These are phyloP conservation scores for Macroventuria anomochaeta DNA, from an alignment of 2,329 filamentous ascomycete genomes.

Conservation along the genomic window DNA sequence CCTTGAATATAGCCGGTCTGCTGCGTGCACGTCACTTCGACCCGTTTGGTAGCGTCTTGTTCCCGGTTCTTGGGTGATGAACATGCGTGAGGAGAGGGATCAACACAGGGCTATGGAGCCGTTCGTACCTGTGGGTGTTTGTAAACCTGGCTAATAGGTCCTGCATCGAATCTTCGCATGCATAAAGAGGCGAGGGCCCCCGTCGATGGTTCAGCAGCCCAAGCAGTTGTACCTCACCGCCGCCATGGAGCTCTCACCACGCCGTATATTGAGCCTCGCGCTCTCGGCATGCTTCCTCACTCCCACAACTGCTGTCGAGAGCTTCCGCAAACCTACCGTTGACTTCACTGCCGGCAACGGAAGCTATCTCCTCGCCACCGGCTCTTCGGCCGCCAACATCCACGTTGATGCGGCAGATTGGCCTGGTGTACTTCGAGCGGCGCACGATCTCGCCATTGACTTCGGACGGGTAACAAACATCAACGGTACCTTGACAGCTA, in stretches of 20 bases:
- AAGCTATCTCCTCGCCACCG: constrained; percentile 39
- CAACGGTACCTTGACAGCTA: constrained; percentile 63
- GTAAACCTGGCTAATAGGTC: constrained; percentile 13
- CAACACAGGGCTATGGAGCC: constrained; percentile 13
- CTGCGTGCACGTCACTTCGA: constrained; percentile 10
- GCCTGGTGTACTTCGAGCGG: constrained; percentile 72
- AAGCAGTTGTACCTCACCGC: constrained; percentile 1
- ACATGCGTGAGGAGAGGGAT: background rate
- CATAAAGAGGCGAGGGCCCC: constrained; percentile 9
- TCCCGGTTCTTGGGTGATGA: constrained; percentile 9
- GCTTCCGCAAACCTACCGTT: constrained; percentile 59
- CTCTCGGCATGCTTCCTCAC: constrained; percentile 30
- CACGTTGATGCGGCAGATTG: constrained; percentile 59
- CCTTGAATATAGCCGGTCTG: constrained; percentile 16
- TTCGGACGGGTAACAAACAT: constrained; percentile 74
- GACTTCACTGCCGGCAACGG: constrained; percentile 54
- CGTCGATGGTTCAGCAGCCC: constrained; percentile 4
- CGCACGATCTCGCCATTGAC: constrained; percentile 70
- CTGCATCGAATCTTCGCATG: constrained; percentile 8
- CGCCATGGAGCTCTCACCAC: constrained; percentile 41
- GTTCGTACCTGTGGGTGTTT: constrained; percentile 1
- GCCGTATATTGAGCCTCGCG: constrained; percentile 31
- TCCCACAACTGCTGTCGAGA: constrained; percentile 39
- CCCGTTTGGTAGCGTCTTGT: constrained; percentile 1
- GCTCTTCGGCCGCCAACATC: constrained; percentile 38